Conservation (phyloP, 129 eudicot species). For the Apium graveolens region DNA sequence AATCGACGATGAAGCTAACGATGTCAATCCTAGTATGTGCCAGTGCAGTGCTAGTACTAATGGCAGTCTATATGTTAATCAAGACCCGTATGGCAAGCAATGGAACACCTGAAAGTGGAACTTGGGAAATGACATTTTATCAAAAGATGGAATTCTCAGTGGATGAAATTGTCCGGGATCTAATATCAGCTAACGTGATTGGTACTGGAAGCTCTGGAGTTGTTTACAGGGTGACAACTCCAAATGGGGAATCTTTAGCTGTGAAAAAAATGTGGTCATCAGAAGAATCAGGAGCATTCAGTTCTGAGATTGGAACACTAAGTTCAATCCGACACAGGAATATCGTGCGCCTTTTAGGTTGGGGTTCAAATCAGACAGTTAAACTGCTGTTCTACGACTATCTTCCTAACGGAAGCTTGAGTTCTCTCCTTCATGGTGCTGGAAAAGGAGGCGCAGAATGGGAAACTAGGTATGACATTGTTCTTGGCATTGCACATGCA, state of each 20-base stretch:
- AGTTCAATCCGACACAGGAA: slow-evolving; percentile 91
- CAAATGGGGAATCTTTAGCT: slow-evolving; percentile 67
- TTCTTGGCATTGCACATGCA: slow-evolving; percentile 88
- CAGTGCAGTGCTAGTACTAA: slow-evolving; percentile 58
- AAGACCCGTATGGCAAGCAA: slow-evolving; percentile 33
- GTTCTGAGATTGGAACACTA: slow-evolving; percentile 71
- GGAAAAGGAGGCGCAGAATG: slow-evolving; percentile 82
- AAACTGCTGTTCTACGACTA: slow-evolving; percentile 86
- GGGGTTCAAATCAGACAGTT: slow-evolving; percentile 75
- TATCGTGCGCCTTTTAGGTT: slow-evolving; percentile 77
- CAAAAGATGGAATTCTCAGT: slow-evolving; percentile 79
- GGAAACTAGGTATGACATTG: slow-evolving; percentile 67
- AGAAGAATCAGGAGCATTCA: slow-evolving; percentile 76
- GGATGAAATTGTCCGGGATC: slow-evolving; percentile 56
- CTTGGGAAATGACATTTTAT: slow-evolving; percentile 83
- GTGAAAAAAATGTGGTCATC: slow-evolving; percentile 97
- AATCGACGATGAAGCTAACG: slow-evolving; percentile 47
- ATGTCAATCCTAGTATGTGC: slow-evolving; percentile 80
- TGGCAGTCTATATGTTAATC: slow-evolving; percentile 53
- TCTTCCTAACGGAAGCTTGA: slow-evolving; percentile 87
- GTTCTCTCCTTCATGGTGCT: slow-evolving; percentile 86
- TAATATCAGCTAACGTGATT: slow-evolving; percentile 74
- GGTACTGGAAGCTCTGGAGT: slow-evolving; percentile 99
- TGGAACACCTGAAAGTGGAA: slow-evolving; percentile 16
- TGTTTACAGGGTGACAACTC: slow-evolving; percentile 63